Conservation (phyloP, 768 basidiomycete genomes). For the Termitomyces sp. region DNA sequence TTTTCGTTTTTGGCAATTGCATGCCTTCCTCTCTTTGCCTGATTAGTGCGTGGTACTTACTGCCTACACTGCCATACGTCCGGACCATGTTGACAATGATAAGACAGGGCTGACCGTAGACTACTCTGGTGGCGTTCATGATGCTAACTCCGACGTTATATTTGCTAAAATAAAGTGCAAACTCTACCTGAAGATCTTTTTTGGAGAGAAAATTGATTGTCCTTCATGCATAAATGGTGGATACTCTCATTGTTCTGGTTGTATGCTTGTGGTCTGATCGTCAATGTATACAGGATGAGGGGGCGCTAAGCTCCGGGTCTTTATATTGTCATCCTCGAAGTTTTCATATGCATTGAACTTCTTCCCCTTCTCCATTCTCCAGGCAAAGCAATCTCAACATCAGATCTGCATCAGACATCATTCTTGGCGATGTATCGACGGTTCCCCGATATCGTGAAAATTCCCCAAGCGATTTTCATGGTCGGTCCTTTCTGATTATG, state of each 20-base stretch:
- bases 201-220: background rate
- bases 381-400: too few relatives aligned
- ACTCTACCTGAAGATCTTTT: background rate
- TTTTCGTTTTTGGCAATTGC: background rate
- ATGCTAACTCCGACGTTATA: background rate
- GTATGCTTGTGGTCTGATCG: background rate
- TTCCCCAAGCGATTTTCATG: background rate
- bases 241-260: background rate
- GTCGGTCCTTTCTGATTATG: background rate
- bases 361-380: background rate
- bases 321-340: background rate
- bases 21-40: slow-evolving; percentile 19
- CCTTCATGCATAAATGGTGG: background rate
- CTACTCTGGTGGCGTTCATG: background rate
- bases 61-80: slow-evolving; percentile 3
- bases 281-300: background rate
- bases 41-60: slow-evolving; percentile 12
- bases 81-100: background rate
- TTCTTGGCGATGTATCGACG: background rate
- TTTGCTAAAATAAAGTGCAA: background rate
- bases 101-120: background rate
- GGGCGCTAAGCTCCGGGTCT: background rate
- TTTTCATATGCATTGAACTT: background rate
- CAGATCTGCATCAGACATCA: background rate
- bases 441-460: background rate